These are phyloP conservation scores for Stenocarpella maydis DNA, from an alignment of 2,329 filamentous ascomycete species.

Conservation along the genomic window DNA sequence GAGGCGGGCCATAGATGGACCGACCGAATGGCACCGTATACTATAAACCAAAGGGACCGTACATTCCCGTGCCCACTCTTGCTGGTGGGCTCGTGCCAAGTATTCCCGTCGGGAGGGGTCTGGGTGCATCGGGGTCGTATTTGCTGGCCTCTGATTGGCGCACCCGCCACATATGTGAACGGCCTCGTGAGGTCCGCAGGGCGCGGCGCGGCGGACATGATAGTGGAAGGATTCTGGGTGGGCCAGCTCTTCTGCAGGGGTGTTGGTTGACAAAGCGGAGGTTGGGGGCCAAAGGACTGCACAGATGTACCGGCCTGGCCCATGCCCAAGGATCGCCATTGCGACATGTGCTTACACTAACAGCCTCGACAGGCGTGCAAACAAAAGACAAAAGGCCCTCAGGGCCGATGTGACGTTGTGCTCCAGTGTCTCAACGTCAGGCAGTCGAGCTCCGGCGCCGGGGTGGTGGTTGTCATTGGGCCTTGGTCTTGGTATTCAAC, in stretches of 20 bases:
- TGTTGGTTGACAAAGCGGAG: background rate
- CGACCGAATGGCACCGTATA: background rate
- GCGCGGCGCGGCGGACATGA: constrained; percentile 2
- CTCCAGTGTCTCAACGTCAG: constrained; percentile 17
- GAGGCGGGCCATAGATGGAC: constrained; percentile 1
- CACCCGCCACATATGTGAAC: background rate
- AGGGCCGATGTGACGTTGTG: constrained; percentile 14
- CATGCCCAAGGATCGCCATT: constrained; percentile 7
- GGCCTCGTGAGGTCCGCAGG: constrained; percentile 11
- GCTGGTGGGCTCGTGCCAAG: background rate
- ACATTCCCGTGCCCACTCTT: constrained; percentile 14
- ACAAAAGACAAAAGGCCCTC: background rate
- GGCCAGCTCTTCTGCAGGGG: constrained; percentile 12
- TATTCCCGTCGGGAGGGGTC: constrained; percentile 6
- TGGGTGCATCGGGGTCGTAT: background rate
- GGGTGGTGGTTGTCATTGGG: background rate
- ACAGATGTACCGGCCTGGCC: constrained; percentile 19
- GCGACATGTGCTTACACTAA: constrained; percentile 13
- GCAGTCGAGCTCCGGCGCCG: background rate
- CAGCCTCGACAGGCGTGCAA: background rate
- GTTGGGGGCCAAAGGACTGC: constrained; percentile 29
- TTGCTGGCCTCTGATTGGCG: background rate
- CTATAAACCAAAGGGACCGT: constrained; percentile 15
- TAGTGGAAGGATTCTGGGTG: constrained; percentile 11
- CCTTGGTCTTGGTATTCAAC: background rate